These are phyloP conservation scores for Claviceps sp. DNA, from an alignment of 2,329 filamentous ascomycete species.

Conservation along the genomic window DNA sequence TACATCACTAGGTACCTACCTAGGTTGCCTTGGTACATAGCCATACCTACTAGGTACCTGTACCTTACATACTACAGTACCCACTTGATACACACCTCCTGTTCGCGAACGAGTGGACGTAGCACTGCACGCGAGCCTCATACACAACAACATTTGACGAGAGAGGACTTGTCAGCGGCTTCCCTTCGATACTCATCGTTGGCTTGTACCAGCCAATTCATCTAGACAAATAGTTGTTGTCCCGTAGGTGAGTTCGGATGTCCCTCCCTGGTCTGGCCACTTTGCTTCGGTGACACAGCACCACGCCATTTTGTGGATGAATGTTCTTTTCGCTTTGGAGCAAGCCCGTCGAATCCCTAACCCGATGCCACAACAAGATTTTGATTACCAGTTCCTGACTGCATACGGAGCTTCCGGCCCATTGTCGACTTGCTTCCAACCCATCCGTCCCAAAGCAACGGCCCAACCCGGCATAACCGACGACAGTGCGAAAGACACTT, in stretches of 20 bases:
- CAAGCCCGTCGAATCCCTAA: background rate
- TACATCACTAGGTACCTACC: background rate
- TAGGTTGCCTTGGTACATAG: background rate
- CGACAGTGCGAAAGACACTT: background rate
- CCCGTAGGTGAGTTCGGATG: background rate
- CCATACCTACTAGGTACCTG: background rate
- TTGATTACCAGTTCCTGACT: background rate
- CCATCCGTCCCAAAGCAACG: background rate
- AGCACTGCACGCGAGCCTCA: background rate
- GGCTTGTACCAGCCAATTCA: background rate
- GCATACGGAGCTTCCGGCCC: background rate
- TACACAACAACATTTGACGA: background rate
- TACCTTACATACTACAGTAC: background rate
- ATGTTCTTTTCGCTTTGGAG: background rate
- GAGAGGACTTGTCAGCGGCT: background rate
- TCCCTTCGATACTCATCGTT: background rate
- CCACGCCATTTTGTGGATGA: background rate
- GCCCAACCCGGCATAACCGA: background rate
- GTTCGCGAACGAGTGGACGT: background rate
- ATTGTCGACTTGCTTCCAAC: background rate
- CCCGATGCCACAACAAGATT: background rate
- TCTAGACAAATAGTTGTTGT: background rate
- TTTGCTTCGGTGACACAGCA: background rate
- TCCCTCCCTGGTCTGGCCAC: background rate
- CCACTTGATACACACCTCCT: background rate